A percentile compares a stretch with the other conserved stretches of the same genome.
phyloP scores from a whole-genome alignment of 768 basidiomycete species.

The Mrakia blollopis region DNA sequence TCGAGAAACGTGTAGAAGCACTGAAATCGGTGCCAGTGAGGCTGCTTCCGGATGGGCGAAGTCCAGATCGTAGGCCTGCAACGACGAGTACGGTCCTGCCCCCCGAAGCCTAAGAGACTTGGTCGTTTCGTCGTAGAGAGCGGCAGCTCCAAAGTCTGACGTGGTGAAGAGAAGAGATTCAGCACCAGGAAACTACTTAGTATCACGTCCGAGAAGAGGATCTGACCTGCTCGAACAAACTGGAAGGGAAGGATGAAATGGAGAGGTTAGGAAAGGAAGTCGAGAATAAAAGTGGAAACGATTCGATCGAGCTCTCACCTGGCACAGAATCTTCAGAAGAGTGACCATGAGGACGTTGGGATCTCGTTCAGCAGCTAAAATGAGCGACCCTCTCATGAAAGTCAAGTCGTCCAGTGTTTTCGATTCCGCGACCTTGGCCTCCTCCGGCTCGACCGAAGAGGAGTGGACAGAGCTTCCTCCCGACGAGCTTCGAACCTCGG shows the following conservation, averaged over 20 bases:
- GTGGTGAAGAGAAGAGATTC: neutral
- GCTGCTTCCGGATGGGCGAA: slow-evolving; percentile 3
- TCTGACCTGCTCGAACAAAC: slow-evolving; percentile 6
- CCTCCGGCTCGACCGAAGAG: neutral
- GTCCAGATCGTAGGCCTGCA: neutral
- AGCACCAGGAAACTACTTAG: neutral
- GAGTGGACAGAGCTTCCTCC: neutral
- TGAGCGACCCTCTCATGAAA: neutral
- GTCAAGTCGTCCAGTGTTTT: neutral
- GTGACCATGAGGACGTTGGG: neutral
- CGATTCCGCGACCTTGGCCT: neutral
- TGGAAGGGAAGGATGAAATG: neutral
- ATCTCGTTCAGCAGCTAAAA: neutral
- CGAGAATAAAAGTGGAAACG: neutral
- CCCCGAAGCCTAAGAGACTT: neutral
- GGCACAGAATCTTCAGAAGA: neutral
- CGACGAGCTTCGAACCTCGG: neutral
- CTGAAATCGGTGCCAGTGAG: neutral
- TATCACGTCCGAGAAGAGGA: too few relatives aligned
- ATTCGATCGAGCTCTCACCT: neutral
- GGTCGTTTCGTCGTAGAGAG: neutral
- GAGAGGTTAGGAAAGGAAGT: neutral
- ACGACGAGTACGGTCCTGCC: neutral
- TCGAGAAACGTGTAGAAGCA: neutral
- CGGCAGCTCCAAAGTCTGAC: slow-evolving; percentile 8